Evolutionary conservation across 371 early-diverging fungal genomes (phyloP).

Genomic region (Racocetra persica): DNA sequence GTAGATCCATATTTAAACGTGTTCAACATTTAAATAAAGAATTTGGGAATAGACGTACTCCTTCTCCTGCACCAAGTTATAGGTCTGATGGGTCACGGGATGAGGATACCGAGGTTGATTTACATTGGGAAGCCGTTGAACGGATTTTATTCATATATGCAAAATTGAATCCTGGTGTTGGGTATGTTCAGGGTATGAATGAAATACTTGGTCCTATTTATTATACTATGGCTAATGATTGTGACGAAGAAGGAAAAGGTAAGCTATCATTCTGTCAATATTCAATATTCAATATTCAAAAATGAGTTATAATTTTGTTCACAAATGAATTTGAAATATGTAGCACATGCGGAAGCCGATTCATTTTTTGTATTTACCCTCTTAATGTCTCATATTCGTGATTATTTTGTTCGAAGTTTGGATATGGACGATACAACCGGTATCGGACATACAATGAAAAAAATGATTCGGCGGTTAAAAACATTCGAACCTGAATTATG

Average conservation of each 20-base stretch:
- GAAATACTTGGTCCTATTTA: conserved; percentile 87
- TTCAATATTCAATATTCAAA: background rate
- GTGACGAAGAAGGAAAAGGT: conserved; percentile 54
- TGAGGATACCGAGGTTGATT: conserved; percentile 51
- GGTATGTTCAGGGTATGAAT: conserved; percentile 94
- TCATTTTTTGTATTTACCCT: conserved; percentile 82
- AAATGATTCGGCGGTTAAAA: conserved; percentile 65
- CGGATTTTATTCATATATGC: conserved; percentile 85
- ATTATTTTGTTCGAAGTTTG: conserved; percentile 79
- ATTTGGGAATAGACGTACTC: conserved; percentile 56
- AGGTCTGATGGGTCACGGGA: conserved; percentile 27
- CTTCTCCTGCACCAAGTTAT: conserved; percentile 19
- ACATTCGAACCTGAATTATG: conserved; percentile 70
- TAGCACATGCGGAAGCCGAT: conserved; percentile 87
- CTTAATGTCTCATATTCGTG: conserved; percentile 76
- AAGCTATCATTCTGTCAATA: background rate
- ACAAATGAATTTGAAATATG: background rate
- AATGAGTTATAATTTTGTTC: background rate
- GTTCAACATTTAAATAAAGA: conserved; percentile 70
- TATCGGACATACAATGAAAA: conserved; percentile 66
- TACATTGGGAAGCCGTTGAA: conserved; percentile 87
- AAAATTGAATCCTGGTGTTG: conserved; percentile 84
- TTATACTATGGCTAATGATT: conserved; percentile 78
- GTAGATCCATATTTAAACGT: conserved; percentile 70
- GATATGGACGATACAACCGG: conserved; percentile 70